phyloP scores from a whole-genome alignment of 202 grass and related monocot species.

The Schoenoplectus triqueter region DNA sequence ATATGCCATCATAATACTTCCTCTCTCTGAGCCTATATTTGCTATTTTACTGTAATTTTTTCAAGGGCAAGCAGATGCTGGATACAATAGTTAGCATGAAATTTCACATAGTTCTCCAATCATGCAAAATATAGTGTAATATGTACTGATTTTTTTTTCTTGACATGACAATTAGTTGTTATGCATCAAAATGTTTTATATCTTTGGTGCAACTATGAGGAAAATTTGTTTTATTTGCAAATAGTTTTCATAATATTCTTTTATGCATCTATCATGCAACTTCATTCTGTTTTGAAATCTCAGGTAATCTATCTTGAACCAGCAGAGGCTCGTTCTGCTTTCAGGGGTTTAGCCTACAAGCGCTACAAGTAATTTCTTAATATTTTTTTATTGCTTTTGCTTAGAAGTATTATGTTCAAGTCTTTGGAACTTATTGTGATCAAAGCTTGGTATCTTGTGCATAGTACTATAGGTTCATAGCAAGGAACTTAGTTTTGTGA shows the following conservation, averaged over 20 bases:
- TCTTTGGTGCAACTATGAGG: background rate
- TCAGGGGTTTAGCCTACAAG: constrained; percentile 85
- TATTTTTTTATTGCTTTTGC: constrained; percentile 15
- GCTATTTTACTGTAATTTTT: background rate
- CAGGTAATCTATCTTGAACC: constrained; percentile 92
- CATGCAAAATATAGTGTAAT: background rate
- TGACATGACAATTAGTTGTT: background rate
- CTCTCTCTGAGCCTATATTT: background rate
- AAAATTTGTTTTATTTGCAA: constrained; percentile 12
- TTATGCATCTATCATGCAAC: constrained; percentile 18
- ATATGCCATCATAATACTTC: background rate
- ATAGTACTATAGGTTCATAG: background rate
- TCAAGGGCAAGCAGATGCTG: background rate
- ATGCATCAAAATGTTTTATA: background rate
- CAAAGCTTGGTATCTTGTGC: constrained; percentile 9
- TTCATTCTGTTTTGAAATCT: constrained; percentile 32
- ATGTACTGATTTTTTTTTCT: background rate
- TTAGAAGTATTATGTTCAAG: constrained; percentile 18
- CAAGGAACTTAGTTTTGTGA: background rate
- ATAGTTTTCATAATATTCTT: background rate
- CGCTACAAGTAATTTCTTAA: constrained; percentile 78
- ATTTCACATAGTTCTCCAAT: background rate
- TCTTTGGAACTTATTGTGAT: background rate
- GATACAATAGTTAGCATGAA: background rate
- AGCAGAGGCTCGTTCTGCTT: constrained; percentile 72